Evolutionary conservation across 2,329 filamentous ascomycete genomes (phyloP), one percentile per base, ranked within the genome.

Genomic region (Fusarium buharicum): DNA sequence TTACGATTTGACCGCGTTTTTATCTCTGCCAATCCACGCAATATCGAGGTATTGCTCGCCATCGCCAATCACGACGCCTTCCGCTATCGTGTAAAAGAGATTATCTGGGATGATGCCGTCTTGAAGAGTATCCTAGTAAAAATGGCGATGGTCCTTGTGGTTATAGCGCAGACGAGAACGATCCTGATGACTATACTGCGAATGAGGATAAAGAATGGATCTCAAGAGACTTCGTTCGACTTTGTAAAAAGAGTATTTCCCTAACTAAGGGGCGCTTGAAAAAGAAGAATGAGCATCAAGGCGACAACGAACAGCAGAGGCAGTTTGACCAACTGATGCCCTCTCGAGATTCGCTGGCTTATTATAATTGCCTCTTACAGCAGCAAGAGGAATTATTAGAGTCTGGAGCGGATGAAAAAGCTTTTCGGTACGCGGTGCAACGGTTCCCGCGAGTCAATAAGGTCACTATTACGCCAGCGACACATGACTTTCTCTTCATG

Each of bases 101-200:
- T 59, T 0, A 40, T 45, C 12, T 59, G 55, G 57, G 57, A 60
- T 3, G 55, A 60, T 9, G 1, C 6, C 14, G 3, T 28, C 2
- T 22, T 60, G 14, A 44, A 5, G 7, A n/a, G n/a, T n/a, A n/a
- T n/a, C 11, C 30, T 3, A 30, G 2, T 1, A 12, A 5, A 20
- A 9, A 30, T 0, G 9, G 40, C 16, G 3, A n/a, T 17, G 2
- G 1, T n/a, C 17, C 30, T 4, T 24, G 14, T 11, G 34, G 16
- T 2, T 58, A 20, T 14, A n/a, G n/a, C n/a, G n/a, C n/a, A n/a
- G 34, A 39, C 11, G 39, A 44, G 33, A 17, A 36, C 22, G 39
- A 40, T 12, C 1, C 36, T 10, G 36, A 36, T 36, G 44, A 17
- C 13, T 27, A 13, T 18, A 3, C n/a, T n/a, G n/a, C n/a, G n/a